A percentile compares a stretch with the other conserved stretches of the same genome.
Conservation (phyloP, 1,284 basidiomycete genomes). For the Heterobasidion parviporum region DNA sequence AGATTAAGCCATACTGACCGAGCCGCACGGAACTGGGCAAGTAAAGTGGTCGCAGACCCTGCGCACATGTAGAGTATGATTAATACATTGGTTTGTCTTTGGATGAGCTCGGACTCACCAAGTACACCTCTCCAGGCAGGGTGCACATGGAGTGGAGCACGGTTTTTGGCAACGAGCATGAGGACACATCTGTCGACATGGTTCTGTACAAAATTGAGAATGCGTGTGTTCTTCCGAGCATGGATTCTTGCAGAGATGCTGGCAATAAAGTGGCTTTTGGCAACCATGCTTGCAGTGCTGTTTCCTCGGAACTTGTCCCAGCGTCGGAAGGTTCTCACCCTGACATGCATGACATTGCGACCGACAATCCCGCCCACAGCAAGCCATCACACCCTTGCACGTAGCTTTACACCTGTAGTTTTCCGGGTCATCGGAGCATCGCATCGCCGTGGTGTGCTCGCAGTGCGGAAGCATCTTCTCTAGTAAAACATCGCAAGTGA, state of each 20-base stretch:
- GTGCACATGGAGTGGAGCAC: slow-evolving; percentile 52
- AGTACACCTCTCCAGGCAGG: slow-evolving; percentile 53
- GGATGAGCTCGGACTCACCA: slow-evolving; percentile 29
- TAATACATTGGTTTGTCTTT: background rate
- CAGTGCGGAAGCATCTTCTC: slow-evolving; percentile 42
- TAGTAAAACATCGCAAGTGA: slow-evolving; percentile 37
- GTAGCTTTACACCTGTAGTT: slow-evolving; percentile 29
- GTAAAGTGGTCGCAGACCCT: slow-evolving; percentile 36
- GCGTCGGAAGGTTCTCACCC: slow-evolving; percentile 12
- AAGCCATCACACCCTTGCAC: slow-evolving; percentile 39
- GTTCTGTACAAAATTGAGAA: slow-evolving; percentile 32
- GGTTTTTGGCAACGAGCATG: slow-evolving; percentile 39
- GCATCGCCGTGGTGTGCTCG: slow-evolving; percentile 42
- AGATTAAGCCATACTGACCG: slow-evolving; percentile 27
- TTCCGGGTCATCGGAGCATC: slow-evolving; percentile 37
- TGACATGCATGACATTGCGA: slow-evolving; percentile 47
- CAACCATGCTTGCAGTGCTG: slow-evolving; percentile 44
- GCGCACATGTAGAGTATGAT: background rate
- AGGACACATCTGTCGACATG: slow-evolving; percentile 49
- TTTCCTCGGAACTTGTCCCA: slow-evolving; percentile 16
- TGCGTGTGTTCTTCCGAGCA: slow-evolving; percentile 50
- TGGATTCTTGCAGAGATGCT: slow-evolving; percentile 42
- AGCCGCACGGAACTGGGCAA: slow-evolving; percentile 63
- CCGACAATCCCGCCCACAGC: slow-evolving; percentile 48
- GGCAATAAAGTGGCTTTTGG: slow-evolving; percentile 44